phyloP scores from a whole-genome alignment of 345 rosid species.

The Draba incana region DNA sequence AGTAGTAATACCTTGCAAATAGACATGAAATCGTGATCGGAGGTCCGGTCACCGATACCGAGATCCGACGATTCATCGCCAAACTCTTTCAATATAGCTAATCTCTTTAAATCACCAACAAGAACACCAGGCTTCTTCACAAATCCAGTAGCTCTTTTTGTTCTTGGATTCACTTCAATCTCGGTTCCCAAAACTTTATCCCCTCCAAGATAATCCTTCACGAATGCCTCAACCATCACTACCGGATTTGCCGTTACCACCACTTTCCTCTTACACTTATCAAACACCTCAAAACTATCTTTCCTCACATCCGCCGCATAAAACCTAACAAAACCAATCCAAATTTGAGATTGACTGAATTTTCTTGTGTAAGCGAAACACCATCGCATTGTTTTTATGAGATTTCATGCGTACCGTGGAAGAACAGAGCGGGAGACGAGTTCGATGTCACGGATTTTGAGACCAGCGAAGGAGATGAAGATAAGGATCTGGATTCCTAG shows the following conservation, averaged over 20 bases:
- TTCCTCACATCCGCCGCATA: constrained; percentile 87
- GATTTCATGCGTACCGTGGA: constrained; percentile 55
- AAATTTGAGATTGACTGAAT: no score
- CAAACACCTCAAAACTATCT: constrained; percentile 83
- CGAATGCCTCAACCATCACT: constrained; percentile 92
- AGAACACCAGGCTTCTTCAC: constrained; percentile 87
- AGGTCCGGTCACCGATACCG: constrained; percentile 80
- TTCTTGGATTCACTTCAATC: constrained; percentile 77
- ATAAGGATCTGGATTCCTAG: constrained; percentile 86
- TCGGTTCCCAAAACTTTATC: constrained; percentile 94
- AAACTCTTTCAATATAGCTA: constrained; percentile 76
- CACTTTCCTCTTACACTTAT: constrained; percentile 80
- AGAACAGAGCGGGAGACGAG: constrained; percentile 88
- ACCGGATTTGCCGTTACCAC: constrained; percentile 95
- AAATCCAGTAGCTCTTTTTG: constrained; percentile 84
- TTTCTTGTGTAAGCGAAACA: no score
- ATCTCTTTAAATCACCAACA: constrained; percentile 68
- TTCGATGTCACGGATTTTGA: constrained; percentile 87
- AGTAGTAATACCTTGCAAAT: constrained; percentile 69
- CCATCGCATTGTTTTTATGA: no score
- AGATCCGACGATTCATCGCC: constrained; percentile 69
- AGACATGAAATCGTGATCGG: constrained; percentile 92
- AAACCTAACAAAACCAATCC: constrained; percentile 49
- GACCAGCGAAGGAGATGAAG: constrained; percentile 78
- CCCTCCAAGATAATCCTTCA: constrained; percentile 86